A percentile compares a stretch with the other conserved stretches of the same genome.
phyloP scores from a whole-genome alignment of 2,329 filamentous ascomycete species.

The Xylariaceae sp. region DNA sequence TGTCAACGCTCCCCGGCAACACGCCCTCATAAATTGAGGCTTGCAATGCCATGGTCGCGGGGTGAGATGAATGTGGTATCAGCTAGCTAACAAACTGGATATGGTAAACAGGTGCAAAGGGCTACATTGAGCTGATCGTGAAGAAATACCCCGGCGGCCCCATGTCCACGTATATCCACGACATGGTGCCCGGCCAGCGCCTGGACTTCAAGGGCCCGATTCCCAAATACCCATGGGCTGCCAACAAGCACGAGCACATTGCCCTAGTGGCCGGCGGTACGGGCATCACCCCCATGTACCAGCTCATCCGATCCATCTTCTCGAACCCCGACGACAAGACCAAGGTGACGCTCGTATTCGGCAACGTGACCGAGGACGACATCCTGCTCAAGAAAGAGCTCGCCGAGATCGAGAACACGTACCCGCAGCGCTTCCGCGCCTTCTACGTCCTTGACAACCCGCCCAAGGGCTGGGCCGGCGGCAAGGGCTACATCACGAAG shows the following conservation, averaged over 20 bases:
- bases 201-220: conserved; percentile 94
- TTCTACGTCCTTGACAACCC: conserved; percentile 92
- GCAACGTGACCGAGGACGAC: conserved; percentile 84
- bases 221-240: conserved; percentile 83
- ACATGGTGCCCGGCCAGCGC: conserved; percentile 73
- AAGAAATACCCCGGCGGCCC: conserved; percentile 88
- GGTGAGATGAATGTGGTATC: background rate
- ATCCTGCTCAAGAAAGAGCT: conserved; percentile 87
- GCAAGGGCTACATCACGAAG: conserved; percentile 79
- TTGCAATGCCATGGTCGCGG: too few relatives aligned
- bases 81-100: conserved; percentile 1
- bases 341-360: conserved; percentile 92
- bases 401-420: conserved; percentile 84
- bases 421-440: conserved; percentile 88
- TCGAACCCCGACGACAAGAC: conserved; percentile 95
- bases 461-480: conserved; percentile 70
- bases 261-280: conserved; percentile 89
- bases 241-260: conserved; percentile 92
- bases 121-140: conserved; percentile 82
- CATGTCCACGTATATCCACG: conserved; percentile 88
- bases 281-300: conserved; percentile 97
- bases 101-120: conserved; percentile 56
- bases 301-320: conserved; percentile 88
- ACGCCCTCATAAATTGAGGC: background rate
- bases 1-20: conserved; percentile 21